These are phyloP conservation scores for Sordariomycetes sp. DNA, from an alignment of 2,329 filamentous ascomycete species.

Conservation along the genomic window DNA sequence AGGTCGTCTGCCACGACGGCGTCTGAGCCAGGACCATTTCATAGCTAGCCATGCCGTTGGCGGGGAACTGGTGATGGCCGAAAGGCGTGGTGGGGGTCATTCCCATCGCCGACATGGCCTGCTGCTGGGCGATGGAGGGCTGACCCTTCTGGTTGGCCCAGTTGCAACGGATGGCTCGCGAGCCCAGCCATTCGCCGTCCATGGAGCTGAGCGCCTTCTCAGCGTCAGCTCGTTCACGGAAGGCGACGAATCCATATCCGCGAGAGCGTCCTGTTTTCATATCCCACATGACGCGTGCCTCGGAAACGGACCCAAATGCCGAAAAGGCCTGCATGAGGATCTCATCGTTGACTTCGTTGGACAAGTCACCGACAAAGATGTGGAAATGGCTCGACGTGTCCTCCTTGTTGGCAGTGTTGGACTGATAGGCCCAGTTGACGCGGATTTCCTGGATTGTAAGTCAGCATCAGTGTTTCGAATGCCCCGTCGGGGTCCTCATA, in stretches of 20 bases:
- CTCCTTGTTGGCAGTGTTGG: slow-evolving; percentile 86
- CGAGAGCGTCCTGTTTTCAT: slow-evolving; percentile 99
- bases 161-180: slow-evolving; percentile 96
- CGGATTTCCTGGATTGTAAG: slow-evolving; percentile 72
- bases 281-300: slow-evolving; percentile 99
- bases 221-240: slow-evolving; percentile 83
- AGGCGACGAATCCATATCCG: slow-evolving; percentile 95
- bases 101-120: slow-evolving; percentile 93
- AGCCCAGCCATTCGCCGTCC: slow-evolving; percentile 98
- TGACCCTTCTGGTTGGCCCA: slow-evolving; percentile 99
- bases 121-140: slow-evolving; percentile 93
- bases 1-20: slow-evolving; percentile 94
- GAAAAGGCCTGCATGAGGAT: slow-evolving; percentile 88
- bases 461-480: neutral
- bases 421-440: slow-evolving; percentile 99
- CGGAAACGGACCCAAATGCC: slow-evolving; percentile 88
- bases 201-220: slow-evolving; percentile 95
- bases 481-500: neutral
- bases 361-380: slow-evolving; percentile 95
- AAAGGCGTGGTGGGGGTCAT: slow-evolving; percentile 96
- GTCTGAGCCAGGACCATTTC: slow-evolving; percentile 95
- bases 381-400: slow-evolving; percentile 98
- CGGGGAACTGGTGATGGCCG: slow-evolving; percentile 95
- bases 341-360: slow-evolving; percentile 98
- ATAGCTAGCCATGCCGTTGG: slow-evolving; percentile 91